Percentiles rank a stretch among this genome's conserved stretches.
Evolutionary conservation across 169 alveolate species (phyloP).

Genomic region (Blepharisma undulans): DNA sequence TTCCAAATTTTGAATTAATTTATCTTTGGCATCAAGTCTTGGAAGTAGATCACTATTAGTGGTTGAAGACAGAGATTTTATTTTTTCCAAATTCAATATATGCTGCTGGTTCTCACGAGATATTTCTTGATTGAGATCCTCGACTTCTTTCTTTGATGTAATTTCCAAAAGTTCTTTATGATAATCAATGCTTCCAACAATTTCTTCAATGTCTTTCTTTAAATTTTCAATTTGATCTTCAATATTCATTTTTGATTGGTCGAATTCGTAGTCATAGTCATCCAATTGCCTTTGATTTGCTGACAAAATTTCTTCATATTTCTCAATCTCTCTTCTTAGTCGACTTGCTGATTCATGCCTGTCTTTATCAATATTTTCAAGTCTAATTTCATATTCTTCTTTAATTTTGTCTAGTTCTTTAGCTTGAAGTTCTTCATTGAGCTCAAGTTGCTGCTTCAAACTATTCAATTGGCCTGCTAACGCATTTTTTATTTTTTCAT

Average conservation of each 20-base stretch:
- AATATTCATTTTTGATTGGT: background rate
- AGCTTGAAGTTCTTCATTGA: background rate
- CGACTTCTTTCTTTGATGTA: background rate
- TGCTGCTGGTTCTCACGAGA: background rate
- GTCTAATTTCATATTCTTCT: constrained; percentile 9
- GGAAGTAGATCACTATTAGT: background rate
- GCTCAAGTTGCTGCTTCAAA: background rate
- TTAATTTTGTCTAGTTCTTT: constrained; percentile 3
- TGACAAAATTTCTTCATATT: background rate
- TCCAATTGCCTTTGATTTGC: background rate
- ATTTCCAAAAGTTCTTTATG: background rate
- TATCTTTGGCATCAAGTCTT: background rate
- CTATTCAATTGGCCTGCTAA: background rate
- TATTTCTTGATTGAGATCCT: background rate
- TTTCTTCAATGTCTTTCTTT: background rate
- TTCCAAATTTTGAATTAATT: background rate
- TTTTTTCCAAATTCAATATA: background rate
- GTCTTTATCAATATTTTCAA: background rate
- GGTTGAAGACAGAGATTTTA: background rate
- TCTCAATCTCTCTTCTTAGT: background rate
- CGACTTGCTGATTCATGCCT: background rate
- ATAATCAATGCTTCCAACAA: background rate
- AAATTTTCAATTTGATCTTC: background rate
- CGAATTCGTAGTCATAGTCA: background rate
- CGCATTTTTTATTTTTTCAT: constrained; percentile 22